Evolutionary conservation across 1,284 basidiomycete species (phyloP).

Genomic region (Malassezia nana): DNA sequence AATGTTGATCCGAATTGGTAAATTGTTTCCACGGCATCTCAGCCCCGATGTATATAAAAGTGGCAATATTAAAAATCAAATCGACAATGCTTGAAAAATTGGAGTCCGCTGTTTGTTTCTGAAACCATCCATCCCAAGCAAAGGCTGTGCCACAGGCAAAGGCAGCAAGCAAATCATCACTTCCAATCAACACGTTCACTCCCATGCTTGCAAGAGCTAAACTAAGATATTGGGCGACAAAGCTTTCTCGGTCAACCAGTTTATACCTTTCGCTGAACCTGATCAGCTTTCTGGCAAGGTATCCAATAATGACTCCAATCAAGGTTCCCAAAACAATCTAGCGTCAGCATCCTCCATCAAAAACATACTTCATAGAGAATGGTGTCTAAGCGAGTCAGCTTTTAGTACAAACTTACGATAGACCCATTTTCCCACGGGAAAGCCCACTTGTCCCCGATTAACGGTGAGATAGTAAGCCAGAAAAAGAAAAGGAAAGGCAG

Average conservation of each 20-base stretch:
- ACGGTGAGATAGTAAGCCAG: slow-evolving; percentile 80
- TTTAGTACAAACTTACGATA: slow-evolving; percentile 54
- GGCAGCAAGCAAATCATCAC: slow-evolving; percentile 54
- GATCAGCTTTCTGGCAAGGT: slow-evolving; percentile 79
- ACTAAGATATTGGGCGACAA: slow-evolving; percentile 77
- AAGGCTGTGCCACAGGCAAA: slow-evolving; percentile 93
- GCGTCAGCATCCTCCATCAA: background rate
- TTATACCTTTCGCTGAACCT: slow-evolving; percentile 81
- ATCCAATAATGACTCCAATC: slow-evolving; percentile 71
- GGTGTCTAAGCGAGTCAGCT: background rate
- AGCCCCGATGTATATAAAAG: slow-evolving; percentile 49
- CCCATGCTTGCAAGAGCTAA: slow-evolving; percentile 71
- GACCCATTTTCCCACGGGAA: slow-evolving; percentile 52
- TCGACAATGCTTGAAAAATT: slow-evolving; percentile 95
- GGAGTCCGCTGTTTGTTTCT: slow-evolving; percentile 71
- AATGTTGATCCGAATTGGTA: slow-evolving; percentile 25
- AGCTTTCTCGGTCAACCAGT: slow-evolving; percentile 90
- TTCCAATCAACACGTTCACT: slow-evolving; percentile 43
- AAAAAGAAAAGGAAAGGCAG: slow-evolving; percentile 89
- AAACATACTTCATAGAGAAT: background rate
- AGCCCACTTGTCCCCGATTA: slow-evolving; percentile 57
- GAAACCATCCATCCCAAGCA: slow-evolving; percentile 88
- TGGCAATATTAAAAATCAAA: slow-evolving; percentile 54
- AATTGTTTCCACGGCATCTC: slow-evolving; percentile 45
- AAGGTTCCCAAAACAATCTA: slow-evolving; percentile 71